Percentiles rank a stretch among this genome's conserved stretches.
phyloP scores from a whole-genome alignment of 2,329 filamentous ascomycete species.

The Epichloe typhina region DNA sequence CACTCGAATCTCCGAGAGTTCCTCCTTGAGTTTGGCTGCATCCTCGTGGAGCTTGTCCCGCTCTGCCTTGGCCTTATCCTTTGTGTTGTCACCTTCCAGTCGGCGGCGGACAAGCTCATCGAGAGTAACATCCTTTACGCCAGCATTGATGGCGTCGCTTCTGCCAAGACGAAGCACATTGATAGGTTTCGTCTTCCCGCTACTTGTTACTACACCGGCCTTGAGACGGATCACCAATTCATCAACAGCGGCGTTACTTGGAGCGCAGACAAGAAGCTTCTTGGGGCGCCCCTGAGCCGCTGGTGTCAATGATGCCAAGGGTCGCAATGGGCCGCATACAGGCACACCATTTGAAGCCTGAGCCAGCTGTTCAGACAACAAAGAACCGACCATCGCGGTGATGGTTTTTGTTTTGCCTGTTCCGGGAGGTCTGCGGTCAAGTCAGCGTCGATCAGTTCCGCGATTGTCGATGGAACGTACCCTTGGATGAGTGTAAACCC shows the following conservation, averaged over 20 bases:
- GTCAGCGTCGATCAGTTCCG: slow-evolving; percentile 15
- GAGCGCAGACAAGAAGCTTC: slow-evolving; percentile 92
- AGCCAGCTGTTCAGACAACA: slow-evolving; percentile 32
- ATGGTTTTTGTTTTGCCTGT: slow-evolving; percentile 99
- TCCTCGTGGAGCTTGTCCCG: slow-evolving; percentile 50
- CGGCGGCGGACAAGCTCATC: slow-evolving; percentile 78
- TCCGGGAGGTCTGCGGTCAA: slow-evolving; percentile 58
- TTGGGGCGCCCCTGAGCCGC: slow-evolving; percentile 35
- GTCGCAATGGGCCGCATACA: slow-evolving; percentile 18
- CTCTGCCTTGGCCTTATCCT: slow-evolving; percentile 41
- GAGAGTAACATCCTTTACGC: slow-evolving; percentile 81
- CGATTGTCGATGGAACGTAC: slow-evolving; percentile 27
- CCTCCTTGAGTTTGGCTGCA: slow-evolving; percentile 59
- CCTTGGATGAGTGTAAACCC: slow-evolving; percentile 94
- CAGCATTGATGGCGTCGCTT: slow-evolving; percentile 81
- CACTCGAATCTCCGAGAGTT: slow-evolving; percentile 57
- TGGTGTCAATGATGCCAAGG: slow-evolving; percentile 10
- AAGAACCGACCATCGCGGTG: slow-evolving; percentile 82
- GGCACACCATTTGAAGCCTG: slow-evolving; percentile 20
- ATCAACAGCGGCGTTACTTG: slow-evolving; percentile 95
- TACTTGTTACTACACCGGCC: slow-evolving; percentile 64
- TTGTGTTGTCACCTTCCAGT: slow-evolving; percentile 47
- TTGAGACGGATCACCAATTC: slow-evolving; percentile 91
- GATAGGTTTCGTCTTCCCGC: slow-evolving; percentile 60
- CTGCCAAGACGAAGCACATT: slow-evolving; percentile 83